Conservation (phyloP, 78 protist genomes). For the Protostelium mycophagum region DNA sequence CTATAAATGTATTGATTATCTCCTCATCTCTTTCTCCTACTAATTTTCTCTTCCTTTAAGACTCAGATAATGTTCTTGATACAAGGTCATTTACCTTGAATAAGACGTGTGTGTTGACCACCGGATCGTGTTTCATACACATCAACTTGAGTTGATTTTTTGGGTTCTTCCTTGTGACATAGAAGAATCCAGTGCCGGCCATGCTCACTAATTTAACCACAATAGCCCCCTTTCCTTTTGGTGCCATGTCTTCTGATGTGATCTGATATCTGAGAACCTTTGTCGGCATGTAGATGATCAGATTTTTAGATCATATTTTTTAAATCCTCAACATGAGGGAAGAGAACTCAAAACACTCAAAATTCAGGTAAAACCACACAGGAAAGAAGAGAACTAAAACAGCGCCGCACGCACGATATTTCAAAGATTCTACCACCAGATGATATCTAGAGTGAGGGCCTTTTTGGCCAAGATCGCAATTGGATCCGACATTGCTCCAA, state of each 20-base stretch:
- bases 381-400: no score
- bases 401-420: no score
- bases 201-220: neutral
- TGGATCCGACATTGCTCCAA: no score
- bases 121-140: neutral
- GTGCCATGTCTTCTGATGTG: no score
- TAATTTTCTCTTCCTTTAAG: neutral
- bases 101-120: neutral
- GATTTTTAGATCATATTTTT: neutral
- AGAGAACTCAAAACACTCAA: no score
- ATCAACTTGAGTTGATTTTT: neutral
- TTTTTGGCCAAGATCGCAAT: no score
- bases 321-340: no score
- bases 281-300: neutral
- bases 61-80: neutral
- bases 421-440: no score
- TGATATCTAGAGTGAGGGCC: no score
- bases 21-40: neutral
- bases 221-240: neutral
- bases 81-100: neutral
- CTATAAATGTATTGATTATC: no score
- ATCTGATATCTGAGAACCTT: neutral
- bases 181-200: neutral
- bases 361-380: no score
- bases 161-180: neutral